phyloP scores from a whole-genome alignment of 192 early-diverging fungal genomes.

The Coemansia sp. region DNA sequence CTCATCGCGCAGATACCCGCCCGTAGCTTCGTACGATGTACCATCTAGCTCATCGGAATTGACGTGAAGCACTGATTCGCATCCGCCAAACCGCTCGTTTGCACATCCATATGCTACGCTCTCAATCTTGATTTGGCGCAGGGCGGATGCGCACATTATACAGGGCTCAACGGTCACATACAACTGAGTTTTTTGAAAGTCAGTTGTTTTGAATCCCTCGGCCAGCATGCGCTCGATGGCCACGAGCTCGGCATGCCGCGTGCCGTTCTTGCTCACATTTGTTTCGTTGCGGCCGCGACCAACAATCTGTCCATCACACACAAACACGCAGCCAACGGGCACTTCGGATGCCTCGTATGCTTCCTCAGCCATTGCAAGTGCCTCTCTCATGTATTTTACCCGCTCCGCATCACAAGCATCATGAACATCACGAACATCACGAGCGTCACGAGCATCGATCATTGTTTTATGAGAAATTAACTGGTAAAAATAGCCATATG shows the following conservation, averaged over 20 bases:
- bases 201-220: conserved; percentile 27
- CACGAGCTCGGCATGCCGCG: conserved; percentile 91
- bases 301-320: conserved; percentile 65
- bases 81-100: conserved; percentile 96
- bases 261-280: conserved; percentile 84
- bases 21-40: conserved; percentile 58
- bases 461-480: too few species aligned
- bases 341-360: conserved; percentile 83
- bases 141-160: conserved; percentile 94
- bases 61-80: conserved; percentile 84
- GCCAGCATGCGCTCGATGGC: conserved; percentile 80
- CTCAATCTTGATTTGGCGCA: conserved; percentile 76
- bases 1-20: conserved; percentile 74
- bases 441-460: too few species aligned
- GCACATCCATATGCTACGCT: conserved; percentile 87
- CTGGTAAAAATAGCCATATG: too few species aligned
- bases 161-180: conserved; percentile 99
- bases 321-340: conserved; percentile 95
- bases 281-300: conserved; percentile 85
- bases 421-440: too few species aligned
- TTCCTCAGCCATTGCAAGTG: conserved; percentile 69
- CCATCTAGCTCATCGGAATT: conserved; percentile 58
- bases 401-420: background rate
- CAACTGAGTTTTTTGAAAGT: conserved; percentile 62
- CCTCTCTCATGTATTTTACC: conserved; percentile 21